phyloP scores from a whole-genome alignment of 352 stramenopile genomes.

The Phytophthora capsici region DNA sequence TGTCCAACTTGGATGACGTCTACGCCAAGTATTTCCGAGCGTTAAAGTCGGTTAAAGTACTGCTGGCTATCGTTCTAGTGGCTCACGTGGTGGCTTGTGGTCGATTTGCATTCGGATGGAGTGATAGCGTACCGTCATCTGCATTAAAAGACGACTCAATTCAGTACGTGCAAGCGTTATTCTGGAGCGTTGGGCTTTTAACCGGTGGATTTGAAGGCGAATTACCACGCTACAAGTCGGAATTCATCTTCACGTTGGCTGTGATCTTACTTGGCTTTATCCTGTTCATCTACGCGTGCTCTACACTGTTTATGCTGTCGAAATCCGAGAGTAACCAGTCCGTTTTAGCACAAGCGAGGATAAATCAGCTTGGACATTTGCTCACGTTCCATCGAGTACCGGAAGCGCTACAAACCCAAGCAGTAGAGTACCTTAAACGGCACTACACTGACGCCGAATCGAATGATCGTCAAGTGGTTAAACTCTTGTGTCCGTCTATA shows the following conservation, averaged over 20 bases:
- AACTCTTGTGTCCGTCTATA: conserved; percentile 76
- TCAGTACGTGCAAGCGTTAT: conserved; percentile 50
- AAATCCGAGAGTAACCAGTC: conserved; percentile 67
- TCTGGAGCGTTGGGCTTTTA: conserved; percentile 68
- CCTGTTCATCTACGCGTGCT: conserved; percentile 69
- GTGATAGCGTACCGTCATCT: conserved; percentile 10
- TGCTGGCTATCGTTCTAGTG: conserved; percentile 44
- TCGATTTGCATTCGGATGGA: conserved; percentile 46
- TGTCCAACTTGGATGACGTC: conserved; percentile 57
- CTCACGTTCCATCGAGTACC: conserved; percentile 71
- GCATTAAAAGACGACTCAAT: conserved; percentile 11
- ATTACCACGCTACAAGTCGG: conserved; percentile 34
- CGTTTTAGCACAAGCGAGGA: conserved; percentile 50
- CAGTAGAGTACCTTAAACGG: conserved; percentile 66
- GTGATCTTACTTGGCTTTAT: conserved; percentile 57
- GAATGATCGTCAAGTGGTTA: conserved; percentile 67
- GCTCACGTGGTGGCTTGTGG: conserved; percentile 59
- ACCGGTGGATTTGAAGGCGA: conserved; percentile 59
- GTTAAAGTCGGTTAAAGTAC: conserved; percentile 60
- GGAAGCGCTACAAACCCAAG: conserved; percentile 51
- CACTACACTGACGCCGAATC: conserved; percentile 76
- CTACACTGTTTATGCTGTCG: conserved; percentile 73
- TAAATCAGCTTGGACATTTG: conserved; percentile 73
- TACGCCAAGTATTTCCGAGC: conserved; percentile 60
- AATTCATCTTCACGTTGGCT: conserved; percentile 59